phyloP scores from a whole-genome alignment of 148 eudicot genomes.

The Camellia lanceoleosa region DNA sequence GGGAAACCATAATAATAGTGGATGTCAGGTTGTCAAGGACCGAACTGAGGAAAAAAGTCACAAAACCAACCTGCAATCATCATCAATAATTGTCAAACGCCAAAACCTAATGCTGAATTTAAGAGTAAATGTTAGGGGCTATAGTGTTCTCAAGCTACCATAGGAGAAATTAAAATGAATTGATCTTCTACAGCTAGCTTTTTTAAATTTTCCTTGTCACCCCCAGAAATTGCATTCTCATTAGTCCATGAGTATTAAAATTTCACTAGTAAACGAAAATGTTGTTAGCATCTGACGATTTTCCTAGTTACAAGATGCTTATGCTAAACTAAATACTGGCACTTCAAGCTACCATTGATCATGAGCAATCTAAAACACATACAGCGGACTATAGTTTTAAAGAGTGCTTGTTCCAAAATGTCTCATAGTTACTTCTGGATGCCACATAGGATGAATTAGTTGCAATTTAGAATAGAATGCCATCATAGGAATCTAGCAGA shows the following conservation, averaged over 20 bases:
- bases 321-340: neutral
- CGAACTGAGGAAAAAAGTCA: slow-evolving; percentile 91
- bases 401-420: neutral
- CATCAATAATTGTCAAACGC: neutral
- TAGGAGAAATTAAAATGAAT: neutral
- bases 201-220: neutral
- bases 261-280: neutral
- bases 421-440: neutral
- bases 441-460: neutral
- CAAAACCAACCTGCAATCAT: slow-evolving; percentile 85
- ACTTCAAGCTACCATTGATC: neutral
- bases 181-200: neutral
- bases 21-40: slow-evolving; percentile 96
- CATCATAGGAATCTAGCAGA: too few relatives aligned
- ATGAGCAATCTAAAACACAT: neutral
- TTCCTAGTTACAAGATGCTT: neutral
- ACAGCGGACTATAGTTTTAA: neutral
- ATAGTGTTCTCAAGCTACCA: neutral
- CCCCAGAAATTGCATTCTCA: neutral
- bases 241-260: neutral
- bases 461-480: neutral
- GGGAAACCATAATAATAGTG: slow-evolving; percentile 95
- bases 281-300: neutral
- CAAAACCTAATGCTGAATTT: neutral
- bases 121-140: neutral